These are phyloP conservation scores for Phalaenopsis equestris DNA, from an alignment of 106 monocot species.

Conservation along the genomic window DNA sequence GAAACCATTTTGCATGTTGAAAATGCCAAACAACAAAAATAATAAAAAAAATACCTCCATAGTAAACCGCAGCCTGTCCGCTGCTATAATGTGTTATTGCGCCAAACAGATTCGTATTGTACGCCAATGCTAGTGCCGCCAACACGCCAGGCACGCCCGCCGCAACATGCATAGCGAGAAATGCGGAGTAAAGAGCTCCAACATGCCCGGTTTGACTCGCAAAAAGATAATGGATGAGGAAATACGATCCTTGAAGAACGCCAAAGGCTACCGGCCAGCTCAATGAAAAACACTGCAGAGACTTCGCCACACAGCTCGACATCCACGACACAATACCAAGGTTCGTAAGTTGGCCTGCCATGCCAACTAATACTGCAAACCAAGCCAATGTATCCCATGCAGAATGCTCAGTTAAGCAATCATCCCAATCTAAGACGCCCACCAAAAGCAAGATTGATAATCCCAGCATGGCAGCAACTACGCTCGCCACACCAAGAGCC, in stretches of 20 bases:
- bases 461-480: constrained; percentile 93
- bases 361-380: constrained; percentile 97
- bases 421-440: constrained; percentile 92
- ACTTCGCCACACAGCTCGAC: constrained; percentile 76
- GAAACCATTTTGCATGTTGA: neutral
- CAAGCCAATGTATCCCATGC: constrained; percentile 96
- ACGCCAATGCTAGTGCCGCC: constrained; percentile 84
- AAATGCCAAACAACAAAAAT: neutral
- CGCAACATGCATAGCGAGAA: constrained; percentile 95
- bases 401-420: constrained; percentile 89
- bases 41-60: constrained; percentile 61
- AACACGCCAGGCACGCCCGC: constrained; percentile 84
- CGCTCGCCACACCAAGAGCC: constrained; percentile 72
- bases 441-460: constrained; percentile 80
- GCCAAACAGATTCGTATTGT: constrained; percentile 95
- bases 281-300: constrained; percentile 72
- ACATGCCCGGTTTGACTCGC: constrained; percentile 99
- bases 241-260: constrained; percentile 81
- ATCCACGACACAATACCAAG: constrained; percentile 84
- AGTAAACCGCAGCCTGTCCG: constrained; percentile 96
- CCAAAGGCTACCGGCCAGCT: constrained; percentile 89
- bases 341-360: constrained; percentile 90
- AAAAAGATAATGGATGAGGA: constrained; percentile 91
- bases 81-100: constrained; percentile 93
- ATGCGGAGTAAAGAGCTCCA: constrained; percentile 90